Conservation (phyloP, 2,329 filamentous ascomycete genomes). For the Falciphora oryzae region DNA sequence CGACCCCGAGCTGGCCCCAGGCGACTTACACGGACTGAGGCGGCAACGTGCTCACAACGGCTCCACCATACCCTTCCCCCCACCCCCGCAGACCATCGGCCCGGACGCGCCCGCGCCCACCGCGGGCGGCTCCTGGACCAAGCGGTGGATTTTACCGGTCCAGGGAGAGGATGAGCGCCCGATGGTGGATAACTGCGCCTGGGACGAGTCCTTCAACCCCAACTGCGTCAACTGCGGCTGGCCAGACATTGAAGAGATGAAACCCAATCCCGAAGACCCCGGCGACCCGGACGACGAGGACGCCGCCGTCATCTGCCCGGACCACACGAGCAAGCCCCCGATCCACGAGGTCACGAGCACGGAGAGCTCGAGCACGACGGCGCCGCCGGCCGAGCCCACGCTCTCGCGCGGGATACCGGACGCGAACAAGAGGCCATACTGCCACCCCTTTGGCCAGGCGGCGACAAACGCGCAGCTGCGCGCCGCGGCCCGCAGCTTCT, state of each 20-base stretch:
- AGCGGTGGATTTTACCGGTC: constrained; percentile 7
- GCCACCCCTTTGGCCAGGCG: constrained; percentile 17
- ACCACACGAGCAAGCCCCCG: too few species aligned
- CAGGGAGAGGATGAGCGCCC: neutral
- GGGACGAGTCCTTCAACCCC: neutral
- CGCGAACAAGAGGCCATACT: constrained; percentile 12
- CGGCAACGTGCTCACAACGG: constrained; percentile 9
- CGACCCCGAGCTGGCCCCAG: constrained; percentile 19
- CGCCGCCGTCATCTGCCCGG: neutral
- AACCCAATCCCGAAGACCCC: neutral
- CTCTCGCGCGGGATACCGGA: constrained; percentile 12
- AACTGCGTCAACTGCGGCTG: neutral
- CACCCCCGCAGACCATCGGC: constrained; percentile 16
- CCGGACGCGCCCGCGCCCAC: constrained; percentile 13
- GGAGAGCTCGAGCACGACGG: neutral
- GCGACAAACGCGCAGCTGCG: constrained; percentile 13
- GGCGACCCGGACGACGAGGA: neutral
- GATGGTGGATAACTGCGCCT: neutral
- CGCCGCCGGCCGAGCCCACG: constrained; percentile 5
- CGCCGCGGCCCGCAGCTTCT: constrained; percentile 14
- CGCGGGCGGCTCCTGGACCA: constrained; percentile 15
- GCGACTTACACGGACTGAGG: constrained; percentile 15
- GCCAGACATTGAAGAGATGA: neutral
- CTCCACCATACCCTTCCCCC: constrained; percentile 15
- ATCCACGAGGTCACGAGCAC: neutral